A percentile compares a stretch with the other conserved stretches of the same genome.
Conservation (phyloP, 371 early-diverging fungal species). For the Entomophthora muscae region DNA sequence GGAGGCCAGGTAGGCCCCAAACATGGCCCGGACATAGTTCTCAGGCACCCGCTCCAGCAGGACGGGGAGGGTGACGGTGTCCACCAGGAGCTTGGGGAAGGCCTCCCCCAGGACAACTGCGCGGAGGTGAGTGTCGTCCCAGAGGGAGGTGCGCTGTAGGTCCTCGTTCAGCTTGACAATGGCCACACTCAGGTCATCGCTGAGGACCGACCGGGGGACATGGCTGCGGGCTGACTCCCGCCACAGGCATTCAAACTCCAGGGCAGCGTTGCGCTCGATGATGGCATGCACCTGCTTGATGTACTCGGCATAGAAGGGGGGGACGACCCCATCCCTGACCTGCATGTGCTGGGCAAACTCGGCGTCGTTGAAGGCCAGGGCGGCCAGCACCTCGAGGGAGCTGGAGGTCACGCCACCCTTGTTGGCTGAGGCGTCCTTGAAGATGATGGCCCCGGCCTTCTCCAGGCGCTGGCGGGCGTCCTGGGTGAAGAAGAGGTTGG, state of each 20-base stretch:
- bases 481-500: slow-evolving; percentile 96
- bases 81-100: slow-evolving; percentile 77
- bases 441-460: slow-evolving; percentile 79
- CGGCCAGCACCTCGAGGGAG: slow-evolving; percentile 88
- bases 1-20: slow-evolving; percentile 85
- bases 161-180: slow-evolving; percentile 86
- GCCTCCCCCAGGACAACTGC: slow-evolving; percentile 70
- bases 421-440: slow-evolving; percentile 97
- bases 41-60: slow-evolving; percentile 80
- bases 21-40: slow-evolving; percentile 86
- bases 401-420: slow-evolving; percentile 97
- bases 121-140: slow-evolving; percentile 78
- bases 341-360: slow-evolving; percentile 84
- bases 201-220: slow-evolving; percentile 61
- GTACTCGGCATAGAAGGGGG: slow-evolving; percentile 79
- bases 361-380: slow-evolving; percentile 78
- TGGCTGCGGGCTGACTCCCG: slow-evolving; percentile 57
- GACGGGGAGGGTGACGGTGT: slow-evolving; percentile 70
- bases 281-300: slow-evolving; percentile 76
- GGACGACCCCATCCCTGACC: slow-evolving; percentile 56
- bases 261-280: slow-evolving; percentile 84
- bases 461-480: slow-evolving; percentile 93
- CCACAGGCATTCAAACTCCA: slow-evolving; percentile 94
- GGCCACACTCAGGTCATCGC: slow-evolving; percentile 80
- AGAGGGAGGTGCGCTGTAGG: slow-evolving; percentile 74